Evolutionary conservation across 805 yeast species (phyloP), one percentile per base, ranked within the genome.

Genomic region (Tetrapisispora phaffii): DNA sequence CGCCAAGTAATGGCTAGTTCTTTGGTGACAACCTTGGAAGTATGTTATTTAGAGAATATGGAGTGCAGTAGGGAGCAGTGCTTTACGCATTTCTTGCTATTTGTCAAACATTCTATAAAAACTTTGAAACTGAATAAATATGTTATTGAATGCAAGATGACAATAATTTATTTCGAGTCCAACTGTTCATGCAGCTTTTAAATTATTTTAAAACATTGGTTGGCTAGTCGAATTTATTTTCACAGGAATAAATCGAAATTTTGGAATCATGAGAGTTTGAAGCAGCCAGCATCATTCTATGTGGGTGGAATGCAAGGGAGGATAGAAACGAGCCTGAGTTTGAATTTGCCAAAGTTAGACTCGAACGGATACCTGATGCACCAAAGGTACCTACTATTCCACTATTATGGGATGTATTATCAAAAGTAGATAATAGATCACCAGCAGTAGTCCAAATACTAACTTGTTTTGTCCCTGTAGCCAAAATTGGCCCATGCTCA

Each of bases 401-500:
- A 42, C 60, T 55, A 35, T 53, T 60, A 32, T 57, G 60, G 37
- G 61, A 55, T 17, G 55, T 50, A 44, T 69, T 79, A 55, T 73
- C 74, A 51, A 89, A 75, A 9, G 75, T 72, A 1, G 85, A 68
- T 7, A 89, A 67, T 44, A 77, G 60, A 47, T 85, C 84, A 2
- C 97, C 97, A 0, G 83, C 69, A 0, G 96, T 86, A 3, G 95
- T 79, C 85, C 93, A 89, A 5, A 93, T 21, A 7, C 39, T 44
- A 15, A 88, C 79, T 31, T 76, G 72, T 49, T 82, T 82, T 1
- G 89, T 80, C 0, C 96, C 97, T 3, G 96, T 83, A 2, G 89
- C 90, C 46, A 93, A 76, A 2, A 93, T 73, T 1, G 98, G 97
- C 0, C 97, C 98, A 66, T 93, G 98, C 57, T 93, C 98, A 65